phyloP scores from a whole-genome alignment of 106 monocot genomes.

The Dioscorea dumetorum region DNA sequence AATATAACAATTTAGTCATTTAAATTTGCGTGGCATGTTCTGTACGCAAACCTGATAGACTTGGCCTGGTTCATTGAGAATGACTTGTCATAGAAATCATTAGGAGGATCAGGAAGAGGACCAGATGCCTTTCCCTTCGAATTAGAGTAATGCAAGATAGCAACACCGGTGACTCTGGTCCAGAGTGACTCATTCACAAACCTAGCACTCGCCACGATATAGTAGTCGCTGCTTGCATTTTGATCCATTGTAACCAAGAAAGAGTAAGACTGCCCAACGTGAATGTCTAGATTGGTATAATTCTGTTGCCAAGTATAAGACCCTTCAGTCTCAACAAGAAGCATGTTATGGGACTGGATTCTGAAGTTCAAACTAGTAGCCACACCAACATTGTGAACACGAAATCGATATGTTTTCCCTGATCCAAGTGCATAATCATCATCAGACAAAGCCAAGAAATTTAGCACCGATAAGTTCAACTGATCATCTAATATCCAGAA shows the following conservation, averaged over 20 bases:
- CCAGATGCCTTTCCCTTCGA: conserved; percentile 67
- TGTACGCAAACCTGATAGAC: conserved; percentile 53
- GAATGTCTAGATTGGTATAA: conserved; percentile 65
- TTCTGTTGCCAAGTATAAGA: conserved; percentile 72
- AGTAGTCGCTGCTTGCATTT: conserved; percentile 79
- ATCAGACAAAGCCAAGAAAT: background rate
- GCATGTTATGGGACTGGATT: conserved; percentile 73
- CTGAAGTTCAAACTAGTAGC: conserved; percentile 80
- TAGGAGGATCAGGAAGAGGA: conserved; percentile 61
- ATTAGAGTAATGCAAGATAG: conserved; percentile 66
- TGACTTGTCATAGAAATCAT: conserved; percentile 66
- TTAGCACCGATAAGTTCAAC: background rate
- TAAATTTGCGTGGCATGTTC: too few species aligned
- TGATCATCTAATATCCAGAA: too few species aligned
- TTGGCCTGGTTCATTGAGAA: conserved; percentile 79
- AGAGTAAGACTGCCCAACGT: conserved; percentile 86
- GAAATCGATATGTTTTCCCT: conserved; percentile 77
- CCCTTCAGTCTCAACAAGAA: conserved; percentile 77
- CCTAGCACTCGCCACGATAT: conserved; percentile 76
- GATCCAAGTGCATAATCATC: conserved; percentile 6
- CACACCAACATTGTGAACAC: conserved; percentile 73
- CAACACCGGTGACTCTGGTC: conserved; percentile 65
- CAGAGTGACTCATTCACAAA: conserved; percentile 70
- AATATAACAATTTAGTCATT: too few species aligned
- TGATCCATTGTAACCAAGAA: conserved; percentile 79